phyloP scores from a whole-genome alignment of 257 asterid genomes.

The Solanum peruvianum region DNA sequence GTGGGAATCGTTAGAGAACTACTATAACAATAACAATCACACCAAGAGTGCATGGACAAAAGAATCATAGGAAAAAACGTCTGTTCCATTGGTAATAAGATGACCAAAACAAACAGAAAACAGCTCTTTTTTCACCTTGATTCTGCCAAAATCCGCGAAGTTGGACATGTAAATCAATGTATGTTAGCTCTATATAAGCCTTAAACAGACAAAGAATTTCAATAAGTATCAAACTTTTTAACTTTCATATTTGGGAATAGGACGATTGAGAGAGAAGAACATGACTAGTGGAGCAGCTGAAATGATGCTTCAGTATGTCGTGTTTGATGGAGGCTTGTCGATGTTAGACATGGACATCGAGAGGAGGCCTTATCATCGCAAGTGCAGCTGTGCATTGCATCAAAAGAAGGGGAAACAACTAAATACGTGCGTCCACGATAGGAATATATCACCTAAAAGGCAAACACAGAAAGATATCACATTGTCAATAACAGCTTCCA shows the following conservation, averaged over 20 bases:
- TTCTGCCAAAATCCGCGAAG: neutral
- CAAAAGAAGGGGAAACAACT: constrained; percentile 7
- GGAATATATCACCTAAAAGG: constrained; percentile 8
- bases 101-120: neutral
- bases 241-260: neutral
- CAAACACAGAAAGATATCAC: neutral
- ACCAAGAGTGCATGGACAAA: neutral
- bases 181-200: constrained; percentile 8
- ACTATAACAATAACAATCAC: neutral
- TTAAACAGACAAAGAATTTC: neutral
- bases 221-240: neutral
- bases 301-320: constrained; percentile 9
- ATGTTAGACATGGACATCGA: constrained; percentile 23
- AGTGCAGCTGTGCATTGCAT: constrained; percentile 37
- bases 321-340: constrained; percentile 19
- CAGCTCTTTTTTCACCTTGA: neutral
- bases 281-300: constrained; percentile 28
- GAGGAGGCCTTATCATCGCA: constrained; percentile 24
- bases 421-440: neutral
- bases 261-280: neutral
- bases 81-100: neutral
- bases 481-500: neutral
- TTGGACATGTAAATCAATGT: neutral
- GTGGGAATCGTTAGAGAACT: neutral
- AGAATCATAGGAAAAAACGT: neutral